These are phyloP conservation scores for Citrullus mucosospermus DNA, from an alignment of 306 rosid species.

Conservation along the genomic window DNA sequence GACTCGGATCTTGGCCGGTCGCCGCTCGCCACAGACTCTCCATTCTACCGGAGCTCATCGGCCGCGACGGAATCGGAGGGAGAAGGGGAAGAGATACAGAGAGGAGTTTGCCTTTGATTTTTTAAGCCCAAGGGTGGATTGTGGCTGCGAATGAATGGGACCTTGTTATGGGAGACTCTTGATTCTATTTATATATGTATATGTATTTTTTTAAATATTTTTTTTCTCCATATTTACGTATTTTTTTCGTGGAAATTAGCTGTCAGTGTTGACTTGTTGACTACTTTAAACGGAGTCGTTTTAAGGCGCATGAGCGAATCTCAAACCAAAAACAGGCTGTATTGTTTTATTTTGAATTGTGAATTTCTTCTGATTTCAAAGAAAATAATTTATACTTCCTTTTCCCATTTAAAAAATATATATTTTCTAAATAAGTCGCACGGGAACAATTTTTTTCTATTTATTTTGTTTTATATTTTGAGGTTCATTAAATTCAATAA, in stretches of 20 bases:
- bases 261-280: constrained; percentile 8
- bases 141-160: not conserved
- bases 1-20: constrained; percentile 59
- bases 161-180: not conserved
- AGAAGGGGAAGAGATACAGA: not conserved
- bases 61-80: not conserved
- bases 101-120: not conserved
- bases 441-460: not conserved
- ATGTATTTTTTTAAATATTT: not conserved
- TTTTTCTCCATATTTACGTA: not conserved
- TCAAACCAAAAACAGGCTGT: not conserved
- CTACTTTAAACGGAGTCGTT: not conserved
- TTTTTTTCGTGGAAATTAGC: not conserved
- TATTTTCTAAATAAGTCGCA: too few species aligned
- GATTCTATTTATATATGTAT: not conserved
- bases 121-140: not conserved
- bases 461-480: too few species aligned
- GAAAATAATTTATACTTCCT: not conserved
- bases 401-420: too few species aligned
- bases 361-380: not conserved
- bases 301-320: not conserved
- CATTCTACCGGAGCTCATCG: constrained; percentile 17
- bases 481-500: too few species aligned
- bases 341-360: not conserved
- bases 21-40: constrained; percentile 63